A percentile compares a stretch with the other conserved stretches of the same genome.
Conservation (phyloP, 2,329 filamentous ascomycete species). For the Aspergillus ochraceoroseus region DNA sequence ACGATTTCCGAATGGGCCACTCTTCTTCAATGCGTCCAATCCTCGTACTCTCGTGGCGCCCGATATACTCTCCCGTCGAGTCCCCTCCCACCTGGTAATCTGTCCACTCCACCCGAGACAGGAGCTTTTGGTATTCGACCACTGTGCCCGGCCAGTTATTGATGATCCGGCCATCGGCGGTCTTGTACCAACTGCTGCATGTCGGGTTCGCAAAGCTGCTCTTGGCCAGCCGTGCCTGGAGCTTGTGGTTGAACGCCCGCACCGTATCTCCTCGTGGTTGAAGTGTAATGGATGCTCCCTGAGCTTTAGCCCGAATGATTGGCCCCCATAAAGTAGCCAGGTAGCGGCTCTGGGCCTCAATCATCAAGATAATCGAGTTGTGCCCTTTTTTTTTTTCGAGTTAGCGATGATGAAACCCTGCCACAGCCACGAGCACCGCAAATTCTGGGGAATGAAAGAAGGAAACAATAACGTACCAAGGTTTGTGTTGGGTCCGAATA, state of each 20-base stretch:
- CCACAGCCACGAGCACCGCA: too few relatives aligned
- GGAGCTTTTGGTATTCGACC: constrained; percentile 51
- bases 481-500: constrained; percentile 57
- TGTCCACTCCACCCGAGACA: constrained; percentile 30
- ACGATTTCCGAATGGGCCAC: constrained; percentile 29
- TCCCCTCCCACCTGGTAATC: constrained; percentile 30
- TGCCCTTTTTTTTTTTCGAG: too few relatives aligned
- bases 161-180: constrained; percentile 50
- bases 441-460: background rate
- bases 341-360: constrained; percentile 55
- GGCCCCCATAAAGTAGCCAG: constrained; percentile 49
- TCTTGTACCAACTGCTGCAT: constrained; percentile 56
- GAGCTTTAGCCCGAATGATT: constrained; percentile 45
- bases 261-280: constrained; percentile 42
- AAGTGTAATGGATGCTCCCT: constrained; percentile 43
- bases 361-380: constrained; percentile 59
- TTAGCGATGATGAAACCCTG: too few relatives aligned
- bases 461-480: constrained; percentile 27
- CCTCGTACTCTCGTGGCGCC: constrained; percentile 23
- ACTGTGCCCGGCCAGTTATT: constrained; percentile 56
- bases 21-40: constrained; percentile 38
- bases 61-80: constrained; percentile 19
- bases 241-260: constrained; percentile 43
- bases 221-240: constrained; percentile 45
- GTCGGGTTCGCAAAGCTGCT: constrained; percentile 52